Conservation (phyloP, 2,329 filamentous ascomycete genomes). For the Ilyonectria sp. region DNA sequence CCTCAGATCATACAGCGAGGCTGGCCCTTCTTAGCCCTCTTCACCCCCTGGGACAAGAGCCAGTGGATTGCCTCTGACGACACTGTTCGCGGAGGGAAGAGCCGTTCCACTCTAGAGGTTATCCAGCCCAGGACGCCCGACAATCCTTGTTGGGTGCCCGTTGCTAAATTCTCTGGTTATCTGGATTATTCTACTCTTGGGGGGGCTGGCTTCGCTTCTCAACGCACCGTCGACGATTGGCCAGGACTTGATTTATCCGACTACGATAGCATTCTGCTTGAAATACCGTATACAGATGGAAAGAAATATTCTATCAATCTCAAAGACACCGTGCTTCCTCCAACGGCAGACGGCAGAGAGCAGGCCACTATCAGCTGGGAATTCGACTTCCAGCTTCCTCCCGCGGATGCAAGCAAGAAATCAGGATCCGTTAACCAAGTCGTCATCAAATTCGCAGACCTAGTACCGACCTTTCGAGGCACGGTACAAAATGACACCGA, state of each 20-base stretch:
- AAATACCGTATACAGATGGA: slow-evolving; percentile 18
- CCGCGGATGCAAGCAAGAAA: background rate
- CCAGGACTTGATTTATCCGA: slow-evolving; percentile 16
- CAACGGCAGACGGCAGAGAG: slow-evolving; percentile 7
- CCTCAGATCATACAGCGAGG: slow-evolving; percentile 1
- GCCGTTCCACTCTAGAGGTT: slow-evolving; percentile 12
- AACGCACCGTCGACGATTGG: slow-evolving; percentile 18
- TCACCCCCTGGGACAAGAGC: slow-evolving; percentile 23
- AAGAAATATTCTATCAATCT: slow-evolving; percentile 14
- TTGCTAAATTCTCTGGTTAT: slow-evolving; percentile 13
- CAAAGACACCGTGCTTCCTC: slow-evolving; percentile 6
- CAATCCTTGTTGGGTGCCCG: background rate
- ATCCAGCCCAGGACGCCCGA: background rate
- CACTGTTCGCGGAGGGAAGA: slow-evolving; percentile 15
- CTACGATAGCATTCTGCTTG: slow-evolving; percentile 11
- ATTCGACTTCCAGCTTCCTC: slow-evolving; percentile 15
- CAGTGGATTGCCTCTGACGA: slow-evolving; percentile 23
- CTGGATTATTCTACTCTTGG: slow-evolving; percentile 14
- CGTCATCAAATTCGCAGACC: slow-evolving; percentile 3
- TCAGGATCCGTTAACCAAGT: background rate
- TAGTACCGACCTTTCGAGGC: slow-evolving; percentile 5
- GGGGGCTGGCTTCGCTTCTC: slow-evolving; percentile 21
- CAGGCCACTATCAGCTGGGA: slow-evolving; percentile 14
- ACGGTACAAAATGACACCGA: slow-evolving; percentile 9
- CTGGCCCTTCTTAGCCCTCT: slow-evolving; percentile 10